Evolutionary conservation across 192 early-diverging fungal genomes (phyloP).

Genomic region (Mortierella claussenii): DNA sequence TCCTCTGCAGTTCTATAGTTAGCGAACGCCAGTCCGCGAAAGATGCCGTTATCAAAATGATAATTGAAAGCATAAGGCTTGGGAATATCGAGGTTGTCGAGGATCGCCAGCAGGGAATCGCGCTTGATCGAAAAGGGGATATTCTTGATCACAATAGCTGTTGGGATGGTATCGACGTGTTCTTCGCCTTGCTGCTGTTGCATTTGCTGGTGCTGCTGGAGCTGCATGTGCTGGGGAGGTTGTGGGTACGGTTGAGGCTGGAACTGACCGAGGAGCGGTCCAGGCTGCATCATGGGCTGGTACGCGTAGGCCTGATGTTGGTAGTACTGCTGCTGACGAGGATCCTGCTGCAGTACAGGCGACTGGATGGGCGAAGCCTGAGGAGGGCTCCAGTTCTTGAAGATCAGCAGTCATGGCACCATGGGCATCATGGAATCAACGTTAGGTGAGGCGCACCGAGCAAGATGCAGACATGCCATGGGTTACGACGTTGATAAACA

Average conservation of each 20-base stretch:
- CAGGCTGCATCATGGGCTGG: slow-evolving; percentile 53
- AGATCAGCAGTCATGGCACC: too few relatives aligned
- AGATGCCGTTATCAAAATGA: slow-evolving; percentile 83
- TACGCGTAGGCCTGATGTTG: slow-evolving; percentile 47
- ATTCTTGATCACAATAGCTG: slow-evolving; percentile 86
- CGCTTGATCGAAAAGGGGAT: slow-evolving; percentile 85
- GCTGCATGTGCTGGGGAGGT: slow-evolving; percentile 16
- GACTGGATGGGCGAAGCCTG: slow-evolving; percentile 52
- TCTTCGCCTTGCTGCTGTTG: slow-evolving; percentile 32
- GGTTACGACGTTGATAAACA: neutral
- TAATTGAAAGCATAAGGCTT: slow-evolving; percentile 86
- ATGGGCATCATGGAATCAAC: neutral
- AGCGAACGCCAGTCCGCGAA: slow-evolving; percentile 84
- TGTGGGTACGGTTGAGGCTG: slow-evolving; percentile 38
- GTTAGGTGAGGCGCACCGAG: neutral
- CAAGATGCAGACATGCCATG: neutral
- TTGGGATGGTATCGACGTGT: slow-evolving; percentile 67
- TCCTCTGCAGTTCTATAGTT: slow-evolving; percentile 84
- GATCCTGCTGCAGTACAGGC: slow-evolving; percentile 46
- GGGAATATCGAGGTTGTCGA: slow-evolving; percentile 75
- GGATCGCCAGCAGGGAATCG: slow-evolving; percentile 75
- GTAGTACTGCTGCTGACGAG: slow-evolving; percentile 41
- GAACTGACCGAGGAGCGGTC: slow-evolving; percentile 35
- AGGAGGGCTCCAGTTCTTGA: slow-evolving; percentile 54
- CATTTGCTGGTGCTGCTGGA: slow-evolving; percentile 16